Conservation (phyloP, 2,329 filamentous ascomycete species). For the Penicillium sp. region DNA sequence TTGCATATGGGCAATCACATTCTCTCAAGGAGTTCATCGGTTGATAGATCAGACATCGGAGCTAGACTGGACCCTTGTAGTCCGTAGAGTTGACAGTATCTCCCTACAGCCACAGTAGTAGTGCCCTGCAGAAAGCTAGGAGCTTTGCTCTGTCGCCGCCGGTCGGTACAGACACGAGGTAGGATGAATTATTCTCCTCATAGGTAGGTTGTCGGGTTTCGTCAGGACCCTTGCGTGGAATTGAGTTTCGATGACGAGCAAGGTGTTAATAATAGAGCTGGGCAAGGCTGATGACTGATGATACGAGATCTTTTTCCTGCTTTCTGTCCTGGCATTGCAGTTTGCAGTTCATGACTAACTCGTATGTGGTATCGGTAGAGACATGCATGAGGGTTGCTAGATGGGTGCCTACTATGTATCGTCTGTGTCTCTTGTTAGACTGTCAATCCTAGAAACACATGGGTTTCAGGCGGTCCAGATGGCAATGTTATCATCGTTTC, state of each 20-base stretch:
- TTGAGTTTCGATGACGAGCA: constrained; percentile 4
- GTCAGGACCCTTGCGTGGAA: constrained; percentile 20
- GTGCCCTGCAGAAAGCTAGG: constrained; percentile 8
- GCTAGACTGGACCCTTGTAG: neutral
- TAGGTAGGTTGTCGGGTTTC: neutral
- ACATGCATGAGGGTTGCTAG: constrained; percentile 2
- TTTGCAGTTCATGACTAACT: neutral
- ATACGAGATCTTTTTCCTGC: neutral
- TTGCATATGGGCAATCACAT: constrained; percentile 20
- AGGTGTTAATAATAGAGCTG: neutral
- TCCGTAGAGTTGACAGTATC: neutral
- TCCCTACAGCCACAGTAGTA: neutral
- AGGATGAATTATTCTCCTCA: neutral
- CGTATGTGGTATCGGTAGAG: neutral
- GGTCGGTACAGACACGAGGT: constrained; percentile 20
- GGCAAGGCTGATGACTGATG: neutral
- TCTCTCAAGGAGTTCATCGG: neutral
- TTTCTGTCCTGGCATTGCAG: neutral
- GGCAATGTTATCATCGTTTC: neutral
- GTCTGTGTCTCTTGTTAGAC: too few species aligned
- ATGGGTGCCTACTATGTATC: neutral
- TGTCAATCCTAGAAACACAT: neutral
- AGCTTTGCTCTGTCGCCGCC: constrained; percentile 17
- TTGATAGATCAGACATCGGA: constrained; percentile 1
- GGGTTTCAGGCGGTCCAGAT: neutral